These are phyloP conservation scores for Clitoria ternatea DNA, from an alignment of 306 rosid genomes.

Conservation along the genomic window DNA sequence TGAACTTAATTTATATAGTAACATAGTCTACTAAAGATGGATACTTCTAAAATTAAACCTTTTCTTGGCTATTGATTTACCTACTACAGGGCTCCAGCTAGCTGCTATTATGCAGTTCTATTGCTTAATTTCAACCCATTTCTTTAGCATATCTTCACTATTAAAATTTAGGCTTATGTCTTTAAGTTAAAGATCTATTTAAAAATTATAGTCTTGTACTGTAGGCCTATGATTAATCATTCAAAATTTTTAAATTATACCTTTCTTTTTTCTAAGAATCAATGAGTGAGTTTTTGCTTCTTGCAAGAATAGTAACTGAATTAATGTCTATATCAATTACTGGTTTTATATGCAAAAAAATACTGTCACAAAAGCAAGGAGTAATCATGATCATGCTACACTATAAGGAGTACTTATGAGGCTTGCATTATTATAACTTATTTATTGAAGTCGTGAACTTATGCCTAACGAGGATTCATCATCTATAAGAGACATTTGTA, in stretches of 20 bases:
- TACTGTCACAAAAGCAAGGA: neutral
- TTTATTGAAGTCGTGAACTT: neutral
- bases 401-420: neutral
- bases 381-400: neutral
- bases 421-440: neutral
- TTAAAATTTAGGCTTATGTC: neutral
- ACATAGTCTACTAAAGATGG: neutral
- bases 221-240: neutral
- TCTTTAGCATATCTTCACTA: neutral
- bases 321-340: neutral
- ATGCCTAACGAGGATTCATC: neutral
- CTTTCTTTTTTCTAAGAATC: neutral
- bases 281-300: neutral
- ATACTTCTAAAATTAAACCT: neutral
- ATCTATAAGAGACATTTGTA: neutral
- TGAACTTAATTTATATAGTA: neutral
- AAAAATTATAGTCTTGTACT: neutral
- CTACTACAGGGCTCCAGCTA: neutral
- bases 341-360: neutral
- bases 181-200: no score
- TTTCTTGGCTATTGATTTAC: neutral
- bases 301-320: neutral
- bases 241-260: neutral
- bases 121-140: neutral
- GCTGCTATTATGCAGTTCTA: neutral